phyloP scores from a whole-genome alignment of 805 yeast genomes.

The Myxozyma melibiosi region DNA sequence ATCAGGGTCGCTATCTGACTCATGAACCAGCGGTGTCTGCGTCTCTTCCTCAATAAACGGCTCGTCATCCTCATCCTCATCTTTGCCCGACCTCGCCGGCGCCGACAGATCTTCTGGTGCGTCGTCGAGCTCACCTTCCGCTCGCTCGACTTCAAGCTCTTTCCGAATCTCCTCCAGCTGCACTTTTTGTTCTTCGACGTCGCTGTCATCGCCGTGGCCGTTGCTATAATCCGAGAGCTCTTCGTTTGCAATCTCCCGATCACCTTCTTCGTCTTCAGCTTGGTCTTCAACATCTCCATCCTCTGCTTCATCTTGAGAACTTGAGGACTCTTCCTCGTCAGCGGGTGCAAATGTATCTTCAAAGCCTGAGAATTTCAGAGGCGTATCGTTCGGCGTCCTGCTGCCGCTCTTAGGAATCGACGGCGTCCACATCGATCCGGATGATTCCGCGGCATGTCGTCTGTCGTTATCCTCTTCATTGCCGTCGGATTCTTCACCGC shows the following conservation, averaged over 20 bases:
- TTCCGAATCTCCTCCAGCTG: constrained; percentile 11
- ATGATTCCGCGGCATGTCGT: not conserved
- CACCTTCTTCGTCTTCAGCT: constrained; percentile 5
- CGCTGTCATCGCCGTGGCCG: constrained; percentile 3
- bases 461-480: not conserved
- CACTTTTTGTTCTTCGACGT: constrained; percentile 9
- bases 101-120: constrained; percentile 1
- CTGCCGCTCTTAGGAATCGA: constrained; percentile 8
- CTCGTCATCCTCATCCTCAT: constrained; percentile 11
- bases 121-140: constrained; percentile 3
- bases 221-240: constrained; percentile 1
- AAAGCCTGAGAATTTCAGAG: not conserved
- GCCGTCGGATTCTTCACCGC: constrained; percentile 4
- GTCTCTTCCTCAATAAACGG: constrained; percentile 25
- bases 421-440: constrained; percentile 19
- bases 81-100: not conserved
- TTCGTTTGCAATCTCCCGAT: constrained; percentile 15
- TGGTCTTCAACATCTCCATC: constrained; percentile 9
- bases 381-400: constrained; percentile 6
- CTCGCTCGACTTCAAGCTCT: constrained; percentile 3
- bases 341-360: constrained; percentile 1
- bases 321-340: not conserved
- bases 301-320: not conserved
- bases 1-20: constrained; percentile 29
- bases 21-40: constrained; percentile 24